Base-by-base conservation (phyloP, 23 red algal genomes). In the Pyropia haitanensis region DNA sequence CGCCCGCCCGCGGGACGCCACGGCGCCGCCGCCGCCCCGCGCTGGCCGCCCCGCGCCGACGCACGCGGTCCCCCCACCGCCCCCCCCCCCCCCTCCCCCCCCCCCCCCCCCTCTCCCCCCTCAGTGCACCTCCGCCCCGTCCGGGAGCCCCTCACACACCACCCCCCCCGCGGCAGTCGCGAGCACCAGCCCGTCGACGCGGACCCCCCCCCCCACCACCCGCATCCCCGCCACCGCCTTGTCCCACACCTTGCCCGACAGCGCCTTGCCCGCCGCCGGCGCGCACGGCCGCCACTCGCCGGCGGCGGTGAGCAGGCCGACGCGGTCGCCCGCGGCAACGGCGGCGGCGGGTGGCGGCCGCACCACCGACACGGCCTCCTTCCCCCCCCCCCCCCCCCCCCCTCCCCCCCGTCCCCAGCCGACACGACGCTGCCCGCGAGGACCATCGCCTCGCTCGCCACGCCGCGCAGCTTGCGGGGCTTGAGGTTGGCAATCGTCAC, bases 401-500 rank as follows among this genome's bases (percentile, higher is more conserved):
- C 68, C 30, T 85, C 71, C 29, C 76, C 76, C 16, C 70, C 81
- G 18, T 72, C 81, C 14, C 51, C 60, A 1, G 44, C 63, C 2
- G 70, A 61, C 18, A 49, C 55, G 51, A 75, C 63, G 22, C 70
- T 76, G 15, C 81, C 81, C 9, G 81, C 81, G 5, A 90, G 59
- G 31, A 80, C 56, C 86, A 90, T 90, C 17, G 64, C 86, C 15
- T 80, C 72, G 58, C 75, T 81, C 4, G 58, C 50, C 28, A 90
- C 54, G 39, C 86, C 86, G 20, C 75, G 65, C 32, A 90, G 30
- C 58, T 76, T 77, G 49, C 68, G 46, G 9, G 86, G 86, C 55
- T 90, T 90, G 49, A 90, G 65, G 56, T 90, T 90, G 62, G 57
- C 70, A 52, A 90, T 77, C 21, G 69, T 72, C 27, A 90, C 67